Evolutionary conservation across 352 stramenopile genomes (phyloP), one percentile per base, ranked within the genome.

Genomic region (Phytopythium helicoides): DNA sequence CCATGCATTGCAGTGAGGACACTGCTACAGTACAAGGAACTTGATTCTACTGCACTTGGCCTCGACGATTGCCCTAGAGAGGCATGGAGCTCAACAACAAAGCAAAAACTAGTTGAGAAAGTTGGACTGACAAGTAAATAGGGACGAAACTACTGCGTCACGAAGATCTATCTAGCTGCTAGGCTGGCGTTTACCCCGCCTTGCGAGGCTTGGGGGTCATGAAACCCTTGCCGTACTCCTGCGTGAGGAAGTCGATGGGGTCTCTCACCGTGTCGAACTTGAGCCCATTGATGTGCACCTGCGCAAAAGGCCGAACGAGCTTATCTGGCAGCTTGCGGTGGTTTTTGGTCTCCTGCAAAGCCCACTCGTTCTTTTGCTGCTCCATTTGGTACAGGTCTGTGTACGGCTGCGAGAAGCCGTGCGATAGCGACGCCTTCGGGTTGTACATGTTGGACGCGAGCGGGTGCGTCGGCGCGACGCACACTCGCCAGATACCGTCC

Each of bases 371-470:
- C 25, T 46, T 47, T 3, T 69, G 51, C 10, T 23, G 52, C 34
- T 71, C 41, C 47, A 76, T 60, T 8, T 39, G 41, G 58, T 81
- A 81, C 22, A 81, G 22, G 49, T 77, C 70, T 31, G 76, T 38
- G 50, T 81, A 81, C 16, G 70, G 70, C 18, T 68, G 54, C 0
- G 28, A 11, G 47, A 49, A 64, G 40, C 21, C 28, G 1, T 42
- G 42, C 15, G 63, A 34, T 16, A 63, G 52, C 11, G 26, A 15
- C 3, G 31, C 26, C 8, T 64, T 16, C 7, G 56, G 41, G 39
- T 76, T 45, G 57, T 81, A 81, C 38, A 81, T 52, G 16, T 59
- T 44, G 10, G 56, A 28, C 4, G 70, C 66, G 26, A 81, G 54
- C 12, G 70, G 66, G 36, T 80, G 70, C 3, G 60, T 76, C 6